These are phyloP conservation scores for Fusarium compactum DNA, from an alignment of 2,329 filamentous ascomycete species.

Conservation along the genomic window DNA sequence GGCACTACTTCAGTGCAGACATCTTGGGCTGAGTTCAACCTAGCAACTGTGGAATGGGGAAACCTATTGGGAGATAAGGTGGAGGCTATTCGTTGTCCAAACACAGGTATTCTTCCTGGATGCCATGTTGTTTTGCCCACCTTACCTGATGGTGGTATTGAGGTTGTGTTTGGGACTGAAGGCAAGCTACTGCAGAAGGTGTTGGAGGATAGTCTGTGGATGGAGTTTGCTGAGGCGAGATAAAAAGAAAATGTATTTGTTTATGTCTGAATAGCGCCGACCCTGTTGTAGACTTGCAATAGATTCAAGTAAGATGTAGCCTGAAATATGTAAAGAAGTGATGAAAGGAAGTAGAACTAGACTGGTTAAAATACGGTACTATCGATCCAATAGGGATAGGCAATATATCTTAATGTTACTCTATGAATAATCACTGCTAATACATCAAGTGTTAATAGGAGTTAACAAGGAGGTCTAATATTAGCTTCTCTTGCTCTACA, in stretches of 20 bases:
- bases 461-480: too few species aligned
- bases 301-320: too few species aligned
- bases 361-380: too few species aligned
- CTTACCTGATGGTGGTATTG: constrained; percentile 16
- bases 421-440: too few species aligned
- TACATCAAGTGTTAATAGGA: too few species aligned
- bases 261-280: background rate
- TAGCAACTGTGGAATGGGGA: constrained; percentile 17
- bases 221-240: constrained; percentile 19
- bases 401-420: too few species aligned
- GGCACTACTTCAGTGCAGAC: constrained; percentile 22
- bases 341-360: too few species aligned
- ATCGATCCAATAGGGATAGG: too few species aligned
- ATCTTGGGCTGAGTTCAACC: constrained; percentile 21
- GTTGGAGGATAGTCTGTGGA: constrained; percentile 18
- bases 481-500: too few species aligned
- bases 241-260: accelerated
- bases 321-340: too few species aligned
- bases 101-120: constrained; percentile 22
- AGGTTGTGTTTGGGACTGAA: constrained; percentile 19
- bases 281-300: too few species aligned
- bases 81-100: constrained; percentile 21
- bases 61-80: constrained; percentile 9
- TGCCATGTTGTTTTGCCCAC: constrained; percentile 20
- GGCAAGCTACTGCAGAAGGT: background rate